Percentiles rank a stretch among this genome's conserved stretches.
Conservation (phyloP, 768 basidiomycete species). For the Polyporus arcularius region DNA sequence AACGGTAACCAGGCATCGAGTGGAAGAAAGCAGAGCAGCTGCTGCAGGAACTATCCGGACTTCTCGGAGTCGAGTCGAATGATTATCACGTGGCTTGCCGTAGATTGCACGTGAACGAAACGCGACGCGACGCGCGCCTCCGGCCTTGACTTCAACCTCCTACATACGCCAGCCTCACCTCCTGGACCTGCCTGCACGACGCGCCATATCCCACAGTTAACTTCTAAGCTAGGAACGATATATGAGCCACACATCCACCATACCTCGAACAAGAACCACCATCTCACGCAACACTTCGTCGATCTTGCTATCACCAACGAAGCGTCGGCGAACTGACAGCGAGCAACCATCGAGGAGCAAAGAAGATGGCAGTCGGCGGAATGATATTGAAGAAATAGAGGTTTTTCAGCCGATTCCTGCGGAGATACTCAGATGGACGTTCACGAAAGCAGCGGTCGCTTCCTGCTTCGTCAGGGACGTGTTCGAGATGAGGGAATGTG, state of each 20-base stretch:
- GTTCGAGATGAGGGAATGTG: conserved; percentile 23
- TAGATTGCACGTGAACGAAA: not conserved
- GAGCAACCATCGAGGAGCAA: not conserved
- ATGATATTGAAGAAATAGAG: not conserved
- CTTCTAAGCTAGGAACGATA: not conserved
- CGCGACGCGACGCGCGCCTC: not conserved
- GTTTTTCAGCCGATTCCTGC: not conserved
- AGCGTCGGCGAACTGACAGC: conserved; percentile 2
- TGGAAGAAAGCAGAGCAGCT: too few relatives aligned
- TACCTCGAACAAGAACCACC: not conserved
- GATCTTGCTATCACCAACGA: conserved; percentile 17
- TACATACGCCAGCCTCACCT: not conserved
- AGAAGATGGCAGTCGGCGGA: too few relatives aligned
- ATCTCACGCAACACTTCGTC: conserved; percentile 11
- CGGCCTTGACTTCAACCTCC: not conserved
- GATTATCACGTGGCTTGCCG: too few relatives aligned
- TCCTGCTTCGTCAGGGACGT: conserved; percentile 29
- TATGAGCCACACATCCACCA: conserved; percentile 7
- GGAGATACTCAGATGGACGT: conserved; percentile 30
- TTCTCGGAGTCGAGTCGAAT: too few relatives aligned
- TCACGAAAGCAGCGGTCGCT: conserved; percentile 27
- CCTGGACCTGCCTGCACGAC: not conserved
- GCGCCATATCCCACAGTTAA: not conserved
- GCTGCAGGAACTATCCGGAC: too few relatives aligned
- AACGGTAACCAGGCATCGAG: too few relatives aligned